Conservation (phyloP, 768 basidiomycete species). For the Coprinellus micaceus region DNA sequence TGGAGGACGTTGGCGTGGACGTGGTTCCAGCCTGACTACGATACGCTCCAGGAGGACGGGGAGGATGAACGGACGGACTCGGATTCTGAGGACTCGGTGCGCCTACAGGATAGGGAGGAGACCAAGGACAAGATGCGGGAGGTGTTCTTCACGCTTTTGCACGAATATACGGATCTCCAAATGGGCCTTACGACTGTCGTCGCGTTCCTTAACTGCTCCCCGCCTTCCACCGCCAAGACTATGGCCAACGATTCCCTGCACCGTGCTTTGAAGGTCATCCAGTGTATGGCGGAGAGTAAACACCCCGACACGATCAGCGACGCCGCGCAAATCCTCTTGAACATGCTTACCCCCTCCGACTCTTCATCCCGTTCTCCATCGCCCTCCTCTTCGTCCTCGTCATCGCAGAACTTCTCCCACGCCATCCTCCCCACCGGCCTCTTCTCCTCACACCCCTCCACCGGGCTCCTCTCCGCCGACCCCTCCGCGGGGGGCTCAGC, state of each 20-base stretch:
- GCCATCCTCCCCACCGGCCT: conserved; percentile 46
- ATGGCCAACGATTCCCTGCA: conserved; percentile 38
- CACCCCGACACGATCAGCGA: conserved; percentile 53
- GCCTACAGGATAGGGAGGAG: not conserved
- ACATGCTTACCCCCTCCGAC: conserved; percentile 3
- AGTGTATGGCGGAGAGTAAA: conserved; percentile 52
- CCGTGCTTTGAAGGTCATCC: conserved; percentile 47
- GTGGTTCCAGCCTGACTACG: conserved; percentile 49
- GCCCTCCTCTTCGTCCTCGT: conserved; percentile 16
- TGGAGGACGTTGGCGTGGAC: conserved; percentile 70
- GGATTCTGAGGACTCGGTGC: not conserved
- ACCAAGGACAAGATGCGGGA: conserved; percentile 19
- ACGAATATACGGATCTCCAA: conserved; percentile 43
- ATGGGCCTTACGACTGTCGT: conserved; percentile 56
- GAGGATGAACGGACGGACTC: conserved; percentile 6
- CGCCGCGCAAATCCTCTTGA: conserved; percentile 36
- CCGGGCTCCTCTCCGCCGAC: conserved; percentile 18
- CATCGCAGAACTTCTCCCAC: conserved; percentile 29
- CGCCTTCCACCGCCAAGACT: not conserved
- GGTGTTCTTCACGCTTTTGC: conserved; percentile 47
- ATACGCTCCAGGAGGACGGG: conserved; percentile 21
- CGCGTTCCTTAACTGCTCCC: conserved; percentile 38
- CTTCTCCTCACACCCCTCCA: conserved; percentile 47
- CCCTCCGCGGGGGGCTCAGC: not conserved
- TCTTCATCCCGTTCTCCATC: not conserved